Conservation (phyloP, 2,329 filamentous ascomycete genomes). For the Colletotrichum sp. region DNA sequence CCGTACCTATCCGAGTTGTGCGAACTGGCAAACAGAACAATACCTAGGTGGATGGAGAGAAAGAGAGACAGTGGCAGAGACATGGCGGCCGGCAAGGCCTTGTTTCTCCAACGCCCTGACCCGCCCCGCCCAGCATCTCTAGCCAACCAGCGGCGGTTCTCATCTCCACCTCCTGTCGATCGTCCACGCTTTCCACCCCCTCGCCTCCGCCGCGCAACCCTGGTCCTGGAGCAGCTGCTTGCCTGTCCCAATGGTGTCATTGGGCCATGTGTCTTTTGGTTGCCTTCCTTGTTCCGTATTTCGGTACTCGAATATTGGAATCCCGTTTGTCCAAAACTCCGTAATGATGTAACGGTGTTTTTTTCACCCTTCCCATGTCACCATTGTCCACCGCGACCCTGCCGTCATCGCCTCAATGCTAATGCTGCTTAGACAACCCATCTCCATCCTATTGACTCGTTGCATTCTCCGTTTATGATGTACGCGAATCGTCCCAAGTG, state of each 20-base stretch:
- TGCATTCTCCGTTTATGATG: neutral
- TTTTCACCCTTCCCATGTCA: neutral
- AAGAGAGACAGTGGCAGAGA: neutral
- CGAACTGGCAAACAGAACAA: neutral
- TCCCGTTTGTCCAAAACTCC: neutral
- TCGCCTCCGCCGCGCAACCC: conserved; percentile 4
- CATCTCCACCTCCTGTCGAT: conserved; percentile 20
- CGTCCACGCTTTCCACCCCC: neutral
- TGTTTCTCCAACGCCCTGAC: neutral
- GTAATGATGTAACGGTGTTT: conserved; percentile 1
- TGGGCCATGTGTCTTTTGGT: neutral
- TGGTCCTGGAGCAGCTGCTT: neutral
- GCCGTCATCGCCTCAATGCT: neutral
- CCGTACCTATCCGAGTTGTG: neutral
- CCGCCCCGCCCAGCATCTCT: neutral
- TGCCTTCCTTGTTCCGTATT: neutral
- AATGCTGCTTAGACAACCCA: neutral
- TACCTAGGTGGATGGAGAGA: neutral
- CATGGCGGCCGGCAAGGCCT: neutral
- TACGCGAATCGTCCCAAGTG: neutral
- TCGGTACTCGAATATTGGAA: neutral
- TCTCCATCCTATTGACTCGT: neutral
- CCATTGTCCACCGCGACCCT: neutral
- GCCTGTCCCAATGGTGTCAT: conserved; percentile 5
- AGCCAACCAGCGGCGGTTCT: neutral